Evolutionary conservation across 2,329 filamentous ascomycete species (phyloP).

Genomic region (Daldinia eschscholtzii): DNA sequence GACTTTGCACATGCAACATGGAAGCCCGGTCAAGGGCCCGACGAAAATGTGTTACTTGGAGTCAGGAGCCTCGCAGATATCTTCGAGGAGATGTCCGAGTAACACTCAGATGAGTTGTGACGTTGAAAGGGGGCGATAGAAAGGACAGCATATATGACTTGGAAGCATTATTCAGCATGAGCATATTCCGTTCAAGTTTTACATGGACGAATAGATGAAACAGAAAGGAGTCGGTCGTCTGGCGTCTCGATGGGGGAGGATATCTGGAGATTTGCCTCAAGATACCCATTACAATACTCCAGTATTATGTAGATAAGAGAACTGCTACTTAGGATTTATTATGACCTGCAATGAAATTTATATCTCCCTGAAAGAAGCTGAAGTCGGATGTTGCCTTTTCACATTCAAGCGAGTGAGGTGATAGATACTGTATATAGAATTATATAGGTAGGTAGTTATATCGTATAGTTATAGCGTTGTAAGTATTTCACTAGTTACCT

Average conservation of each 20-base stretch:
- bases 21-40: conserved; percentile 83
- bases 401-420: not conserved
- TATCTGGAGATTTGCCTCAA: conserved; percentile 46
- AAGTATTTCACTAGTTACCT: too few relatives aligned
- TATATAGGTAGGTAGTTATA: not conserved
- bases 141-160: conserved; percentile 18
- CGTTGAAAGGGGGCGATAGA: conserved; percentile 1
- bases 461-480: too few relatives aligned
- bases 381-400: not conserved
- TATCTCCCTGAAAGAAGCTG: not conserved
- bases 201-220: conserved; percentile 26
- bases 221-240: conserved; percentile 22
- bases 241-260: conserved; percentile 40
- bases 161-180: conserved; percentile 29
- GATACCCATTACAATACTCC: conserved; percentile 47
- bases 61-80: conserved; percentile 79
- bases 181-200: conserved; percentile 17
- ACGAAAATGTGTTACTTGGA: conserved; percentile 84
- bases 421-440: not conserved
- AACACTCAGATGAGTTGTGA: conserved; percentile 24
- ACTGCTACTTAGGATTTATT: conserved; percentile 33
- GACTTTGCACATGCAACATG: conserved; percentile 95
- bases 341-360: conserved; percentile 29
- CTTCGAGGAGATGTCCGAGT: conserved; percentile 72
- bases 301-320: conserved; percentile 36